Evolutionary conservation across 2,329 filamentous ascomycete genomes (phyloP), one percentile per base, ranked within the genome.

Genomic region (Pseudogymnoascus sp.): DNA sequence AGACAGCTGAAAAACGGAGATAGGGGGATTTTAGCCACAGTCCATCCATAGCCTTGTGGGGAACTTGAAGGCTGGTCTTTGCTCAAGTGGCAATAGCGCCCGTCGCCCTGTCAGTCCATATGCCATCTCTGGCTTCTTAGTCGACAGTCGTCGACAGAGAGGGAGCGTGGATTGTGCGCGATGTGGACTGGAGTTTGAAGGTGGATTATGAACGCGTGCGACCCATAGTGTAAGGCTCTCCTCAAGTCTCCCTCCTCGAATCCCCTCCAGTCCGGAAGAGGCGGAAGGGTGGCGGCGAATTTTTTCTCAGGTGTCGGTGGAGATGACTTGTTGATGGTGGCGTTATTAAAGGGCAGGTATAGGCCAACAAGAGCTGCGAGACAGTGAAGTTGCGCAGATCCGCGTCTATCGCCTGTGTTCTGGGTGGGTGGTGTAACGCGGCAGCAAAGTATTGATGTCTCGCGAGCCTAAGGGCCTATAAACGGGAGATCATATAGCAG

Each of bases 1-100:
- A 57, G 51, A 57, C 51, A 57, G 51, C 51, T 57, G 51, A 57
- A 57, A 57, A 57, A 21, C 51, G 51, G 51, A 57, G 51, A 57
- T 31, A 57, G 51, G 51, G 51, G 51, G 51, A 8, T 1, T 57
- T 36, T 34, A 57, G 51, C 51, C 28, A 57, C 51, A 57, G 51
- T 57, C 28, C 28, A 11, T 10, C 28, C 51, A 57, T 36, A 57
- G 51, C 51, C 51, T 57, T 57, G 51, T 57, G 51, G 28, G 51
- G 51, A 57, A 34, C 51, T 57, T n/a, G 28, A 16, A 34, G 28
- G 51, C 11, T 57, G 28, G 51, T 36, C 51, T 57, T 57, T 34
- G 28, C 51, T 6, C 51, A 5, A 57, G 51, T 57, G 51, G 51
- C 51, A 13, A 57, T 57, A 57, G 51, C 51, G 16, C 28, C 28